Evolutionary conservation across 805 yeast species (phyloP).

Genomic region (Saccharomycopsis selenospora): DNA sequence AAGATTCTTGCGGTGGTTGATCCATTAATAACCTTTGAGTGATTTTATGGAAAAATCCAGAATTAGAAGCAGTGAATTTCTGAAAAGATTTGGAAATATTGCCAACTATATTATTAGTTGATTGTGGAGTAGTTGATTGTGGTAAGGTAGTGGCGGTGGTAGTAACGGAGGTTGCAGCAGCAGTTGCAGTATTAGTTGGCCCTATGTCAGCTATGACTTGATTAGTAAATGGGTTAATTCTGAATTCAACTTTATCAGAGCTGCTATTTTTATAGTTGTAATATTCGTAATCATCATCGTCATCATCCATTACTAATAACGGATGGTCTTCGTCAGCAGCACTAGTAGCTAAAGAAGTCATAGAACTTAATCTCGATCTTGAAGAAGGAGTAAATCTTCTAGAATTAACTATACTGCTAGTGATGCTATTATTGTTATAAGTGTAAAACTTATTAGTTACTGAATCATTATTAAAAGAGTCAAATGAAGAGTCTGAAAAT

Average conservation of each 20-base stretch:
- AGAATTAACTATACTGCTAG: background rate
- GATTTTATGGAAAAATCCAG: background rate
- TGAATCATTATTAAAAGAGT: background rate
- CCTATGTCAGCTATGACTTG: background rate
- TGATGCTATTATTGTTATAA: background rate
- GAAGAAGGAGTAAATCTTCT: background rate
- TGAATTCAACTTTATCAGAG: background rate
- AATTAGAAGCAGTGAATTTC: constrained; percentile 3
- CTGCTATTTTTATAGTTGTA: background rate
- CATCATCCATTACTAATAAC: background rate
- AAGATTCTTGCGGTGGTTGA: background rate
- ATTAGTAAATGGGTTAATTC: background rate
- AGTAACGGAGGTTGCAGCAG: background rate
- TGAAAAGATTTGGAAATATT: constrained; percentile 12
- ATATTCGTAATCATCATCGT: background rate
- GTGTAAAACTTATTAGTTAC: background rate
- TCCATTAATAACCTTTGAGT: background rate
- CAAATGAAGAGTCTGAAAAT: constrained; percentile 13
- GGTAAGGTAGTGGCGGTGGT: background rate
- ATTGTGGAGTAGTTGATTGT: background rate
- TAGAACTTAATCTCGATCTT: constrained; percentile 12
- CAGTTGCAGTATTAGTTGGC: background rate
- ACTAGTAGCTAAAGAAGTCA: constrained; percentile 7
- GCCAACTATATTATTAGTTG: constrained; percentile 5
- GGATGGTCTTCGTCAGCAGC: constrained; percentile 16